A percentile compares a stretch with the other conserved stretches of the same genome.
Conservation (phyloP, 805 yeast species). For the Wickerhamiella spandovensis region DNA sequence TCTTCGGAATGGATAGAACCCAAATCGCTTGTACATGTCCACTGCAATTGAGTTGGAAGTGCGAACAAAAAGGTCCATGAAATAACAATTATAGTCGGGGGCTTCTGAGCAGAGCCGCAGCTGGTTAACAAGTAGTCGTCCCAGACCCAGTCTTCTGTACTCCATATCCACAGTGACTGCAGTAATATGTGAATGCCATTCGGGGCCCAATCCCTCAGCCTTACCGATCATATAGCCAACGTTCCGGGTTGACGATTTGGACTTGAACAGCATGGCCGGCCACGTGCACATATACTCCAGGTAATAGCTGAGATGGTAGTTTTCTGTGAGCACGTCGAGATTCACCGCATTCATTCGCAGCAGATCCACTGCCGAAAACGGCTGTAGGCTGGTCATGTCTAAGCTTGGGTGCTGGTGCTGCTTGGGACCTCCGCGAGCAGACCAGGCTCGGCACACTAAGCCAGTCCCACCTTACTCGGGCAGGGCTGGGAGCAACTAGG, state of each 20-base stretch:
- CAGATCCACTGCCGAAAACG: conserved; percentile 78
- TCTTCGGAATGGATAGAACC: conserved; percentile 71
- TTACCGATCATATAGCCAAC: conserved; percentile 72
- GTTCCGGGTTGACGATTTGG: conserved; percentile 31
- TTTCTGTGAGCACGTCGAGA: conserved; percentile 82
- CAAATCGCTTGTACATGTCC: conserved; percentile 70
- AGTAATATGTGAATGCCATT: conserved; percentile 95
- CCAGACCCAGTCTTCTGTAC: conserved; percentile 76
- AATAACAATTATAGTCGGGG: conserved; percentile 69
- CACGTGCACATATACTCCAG: conserved; percentile 68
- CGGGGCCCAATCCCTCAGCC: conserved; percentile 70
- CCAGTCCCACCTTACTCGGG: no score
- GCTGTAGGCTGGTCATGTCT: conserved; percentile 72
- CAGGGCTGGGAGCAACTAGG: not conserved
- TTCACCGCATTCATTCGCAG: conserved; percentile 63
- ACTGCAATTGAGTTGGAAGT: conserved; percentile 73
- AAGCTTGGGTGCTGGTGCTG: not conserved
- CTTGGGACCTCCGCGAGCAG: no score
- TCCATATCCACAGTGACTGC: conserved; percentile 83
- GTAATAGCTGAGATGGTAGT: conserved; percentile 74
- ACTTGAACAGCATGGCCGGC: conserved; percentile 83
- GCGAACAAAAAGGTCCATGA: conserved; percentile 83
- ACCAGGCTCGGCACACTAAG: no score
- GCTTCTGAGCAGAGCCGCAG: conserved; percentile 61
- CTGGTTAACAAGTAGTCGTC: conserved; percentile 61